Percentiles rank a stretch among this genome's conserved stretches.
Conservation (phyloP, 495 filamentous ascomycete species). For the Tuber borchii region DNA sequence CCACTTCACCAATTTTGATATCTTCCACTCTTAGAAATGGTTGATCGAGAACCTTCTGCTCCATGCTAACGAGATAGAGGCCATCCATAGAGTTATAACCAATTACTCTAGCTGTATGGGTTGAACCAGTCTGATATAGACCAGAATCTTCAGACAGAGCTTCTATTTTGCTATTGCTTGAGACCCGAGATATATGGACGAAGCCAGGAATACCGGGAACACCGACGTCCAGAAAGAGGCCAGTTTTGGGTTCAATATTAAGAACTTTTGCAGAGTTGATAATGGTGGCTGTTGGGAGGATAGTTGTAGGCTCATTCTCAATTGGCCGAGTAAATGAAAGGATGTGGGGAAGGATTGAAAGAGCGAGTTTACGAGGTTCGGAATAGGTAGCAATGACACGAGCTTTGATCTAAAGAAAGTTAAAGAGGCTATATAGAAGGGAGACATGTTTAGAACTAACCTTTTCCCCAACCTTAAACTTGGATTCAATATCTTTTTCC, state of each 20-base stretch:
- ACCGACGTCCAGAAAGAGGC: constrained; percentile 75
- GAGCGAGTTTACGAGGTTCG: constrained; percentile 72
- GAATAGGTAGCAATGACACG: constrained; percentile 78
- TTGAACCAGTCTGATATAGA: constrained; percentile 65
- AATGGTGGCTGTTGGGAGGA: constrained; percentile 65
- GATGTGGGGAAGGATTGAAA: constrained; percentile 80
- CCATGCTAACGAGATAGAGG: constrained; percentile 75
- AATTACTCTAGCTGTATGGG: constrained; percentile 72
- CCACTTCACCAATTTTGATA: constrained; percentile 68
- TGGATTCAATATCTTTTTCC: constrained; percentile 60
- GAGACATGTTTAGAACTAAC: constrained; percentile 13
- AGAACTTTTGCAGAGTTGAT: constrained; percentile 68
- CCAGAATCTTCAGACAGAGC: constrained; percentile 66
- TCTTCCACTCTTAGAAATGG: constrained; percentile 86
- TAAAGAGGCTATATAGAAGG: constrained; percentile 8
- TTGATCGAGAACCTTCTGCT: constrained; percentile 73
- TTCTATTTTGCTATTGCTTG: constrained; percentile 74
- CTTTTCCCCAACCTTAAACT: constrained; percentile 72
- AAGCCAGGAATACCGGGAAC: constrained; percentile 69
- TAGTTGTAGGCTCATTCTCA: constrained; percentile 38
- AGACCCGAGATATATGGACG: constrained; percentile 84
- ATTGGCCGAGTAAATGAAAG: constrained; percentile 56
- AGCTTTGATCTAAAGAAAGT: constrained; percentile 54
- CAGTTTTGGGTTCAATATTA: constrained; percentile 67
- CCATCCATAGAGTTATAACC: constrained; percentile 84